A percentile compares a stretch with the other conserved stretches of the same genome.
Evolutionary conservation across 2,329 filamentous ascomycete species (phyloP).

Genomic region (Aureobasidium sp.): DNA sequence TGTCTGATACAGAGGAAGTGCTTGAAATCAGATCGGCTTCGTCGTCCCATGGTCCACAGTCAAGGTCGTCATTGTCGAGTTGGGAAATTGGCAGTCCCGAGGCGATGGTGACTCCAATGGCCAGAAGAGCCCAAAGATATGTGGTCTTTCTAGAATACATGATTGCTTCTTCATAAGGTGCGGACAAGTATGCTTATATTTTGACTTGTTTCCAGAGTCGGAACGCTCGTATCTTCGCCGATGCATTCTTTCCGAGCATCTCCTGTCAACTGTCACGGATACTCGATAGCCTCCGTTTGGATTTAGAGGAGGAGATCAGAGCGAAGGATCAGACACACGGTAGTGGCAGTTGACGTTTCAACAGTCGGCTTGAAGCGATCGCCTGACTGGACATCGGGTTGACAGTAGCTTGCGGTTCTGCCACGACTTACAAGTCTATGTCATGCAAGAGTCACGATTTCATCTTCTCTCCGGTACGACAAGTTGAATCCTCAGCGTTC

Average conservation of each 20-base stretch:
- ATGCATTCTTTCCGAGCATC: neutral
- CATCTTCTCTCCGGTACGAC: fast-evolving
- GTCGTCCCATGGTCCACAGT: neutral
- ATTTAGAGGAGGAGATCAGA: neutral
- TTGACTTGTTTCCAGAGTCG: neutral
- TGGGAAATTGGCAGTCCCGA: neutral
- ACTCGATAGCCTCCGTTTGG: neutral
- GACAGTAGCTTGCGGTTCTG: neutral
- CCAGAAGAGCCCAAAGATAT: neutral
- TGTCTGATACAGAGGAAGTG: neutral
- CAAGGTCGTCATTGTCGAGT: neutral
- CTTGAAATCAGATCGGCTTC: neutral
- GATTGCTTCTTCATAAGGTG: neutral
- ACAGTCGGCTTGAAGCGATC: slow-evolving; percentile 2
- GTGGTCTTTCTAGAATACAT: neutral
- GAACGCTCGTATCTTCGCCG: neutral
- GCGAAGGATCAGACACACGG: neutral
- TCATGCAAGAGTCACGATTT: too few relatives aligned
- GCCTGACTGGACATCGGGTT: neutral
- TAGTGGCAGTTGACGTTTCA: slow-evolving; percentile 8
- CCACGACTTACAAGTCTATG: neutral
- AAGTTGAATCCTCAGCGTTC: neutral
- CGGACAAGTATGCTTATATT: slow-evolving; percentile 11
- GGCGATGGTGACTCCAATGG: neutral
- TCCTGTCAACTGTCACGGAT: neutral